Percentiles rank a stretch among this genome's conserved stretches.
phyloP scores from a whole-genome alignment of 2,329 filamentous ascomycete genomes.

The Capronia epimyces region DNA sequence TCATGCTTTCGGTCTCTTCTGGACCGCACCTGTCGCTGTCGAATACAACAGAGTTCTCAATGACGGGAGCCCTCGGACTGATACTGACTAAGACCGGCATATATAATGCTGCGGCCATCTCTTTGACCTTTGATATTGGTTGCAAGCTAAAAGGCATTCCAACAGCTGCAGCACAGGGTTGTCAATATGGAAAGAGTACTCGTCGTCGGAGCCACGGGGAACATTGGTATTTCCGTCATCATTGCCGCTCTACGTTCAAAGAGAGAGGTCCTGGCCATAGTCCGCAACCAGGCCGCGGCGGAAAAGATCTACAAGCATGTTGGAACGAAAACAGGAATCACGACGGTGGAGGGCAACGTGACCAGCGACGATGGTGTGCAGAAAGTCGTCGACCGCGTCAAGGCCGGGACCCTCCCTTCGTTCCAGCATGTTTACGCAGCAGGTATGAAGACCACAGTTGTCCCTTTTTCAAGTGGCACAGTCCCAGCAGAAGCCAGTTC shows the following conservation, averaged over 20 bases:
- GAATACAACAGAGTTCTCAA: too few relatives aligned
- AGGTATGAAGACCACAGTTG: constrained; percentile 26
- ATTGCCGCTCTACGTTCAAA: constrained; percentile 31
- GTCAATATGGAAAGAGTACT: constrained; percentile 33
- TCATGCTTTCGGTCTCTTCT: too few relatives aligned
- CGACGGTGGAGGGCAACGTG: constrained; percentile 34
- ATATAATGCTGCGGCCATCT: too few relatives aligned
- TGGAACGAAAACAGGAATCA: constrained; percentile 32
- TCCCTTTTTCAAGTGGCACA: not conserved
- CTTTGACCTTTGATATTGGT: too few relatives aligned
- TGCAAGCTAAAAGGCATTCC: too few relatives aligned
- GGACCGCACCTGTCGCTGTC: too few relatives aligned
- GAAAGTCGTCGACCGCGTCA: constrained; percentile 36
- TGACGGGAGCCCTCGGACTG: too few relatives aligned
- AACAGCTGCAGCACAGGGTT: too few relatives aligned
- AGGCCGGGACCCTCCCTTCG: constrained; percentile 33
- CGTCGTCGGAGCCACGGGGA: constrained; percentile 38
- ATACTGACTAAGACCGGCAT: too few relatives aligned
- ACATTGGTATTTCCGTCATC: constrained; percentile 37
- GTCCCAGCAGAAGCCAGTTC: not conserved
- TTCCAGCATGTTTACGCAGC: constrained; percentile 39
- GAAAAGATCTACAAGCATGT: constrained; percentile 35
- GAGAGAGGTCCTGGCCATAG: constrained; percentile 36
- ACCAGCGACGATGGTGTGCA: constrained; percentile 32
- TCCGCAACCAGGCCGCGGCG: constrained; percentile 35